A percentile compares a stretch with the other conserved stretches of the same genome.
phyloP scores from a whole-genome alignment of 2,329 filamentous ascomycete species.

The Fusarium concolor region DNA sequence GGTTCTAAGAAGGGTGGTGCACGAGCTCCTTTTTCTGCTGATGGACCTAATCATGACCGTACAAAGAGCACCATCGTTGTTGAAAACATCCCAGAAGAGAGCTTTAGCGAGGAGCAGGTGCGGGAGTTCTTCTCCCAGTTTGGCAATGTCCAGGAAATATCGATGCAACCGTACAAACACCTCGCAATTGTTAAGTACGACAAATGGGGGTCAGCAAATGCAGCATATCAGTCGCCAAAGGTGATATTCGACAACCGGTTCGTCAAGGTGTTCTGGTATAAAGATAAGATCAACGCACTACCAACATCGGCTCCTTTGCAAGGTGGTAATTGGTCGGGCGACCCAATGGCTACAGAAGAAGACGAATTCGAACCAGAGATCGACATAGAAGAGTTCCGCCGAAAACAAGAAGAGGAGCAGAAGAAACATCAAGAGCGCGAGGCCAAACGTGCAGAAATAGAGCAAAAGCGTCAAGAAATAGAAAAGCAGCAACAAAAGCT shows the following conservation, averaged over 20 bases:
- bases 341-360: conserved; percentile 30
- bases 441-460: conserved; percentile 71
- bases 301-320: conserved; percentile 44
- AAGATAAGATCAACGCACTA: conserved; percentile 59
- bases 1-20: conserved; percentile 50
- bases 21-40: conserved; percentile 71
- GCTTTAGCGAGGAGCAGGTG: conserved; percentile 73
- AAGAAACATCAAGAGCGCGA: conserved; percentile 73
- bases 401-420: conserved; percentile 78
- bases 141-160: conserved; percentile 72
- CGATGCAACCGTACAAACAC: conserved; percentile 73
- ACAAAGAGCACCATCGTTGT: conserved; percentile 77
- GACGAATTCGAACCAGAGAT: conserved; percentile 63
- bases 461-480: conserved; percentile 71
- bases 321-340: conserved; percentile 45
- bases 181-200: conserved; percentile 78
- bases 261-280: conserved; percentile 85
- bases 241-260: conserved; percentile 88
- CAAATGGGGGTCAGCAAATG: conserved; percentile 72
- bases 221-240: conserved; percentile 81
- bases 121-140: conserved; percentile 78
- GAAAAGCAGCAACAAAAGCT: conserved; percentile 73
- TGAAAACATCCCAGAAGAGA: conserved; percentile 80
- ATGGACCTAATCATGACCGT: conserved; percentile 71
- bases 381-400: conserved; percentile 76